These are phyloP conservation scores for Emydomyces testavorans DNA, from an alignment of 2,329 filamentous ascomycete species.

Conservation along the genomic window DNA sequence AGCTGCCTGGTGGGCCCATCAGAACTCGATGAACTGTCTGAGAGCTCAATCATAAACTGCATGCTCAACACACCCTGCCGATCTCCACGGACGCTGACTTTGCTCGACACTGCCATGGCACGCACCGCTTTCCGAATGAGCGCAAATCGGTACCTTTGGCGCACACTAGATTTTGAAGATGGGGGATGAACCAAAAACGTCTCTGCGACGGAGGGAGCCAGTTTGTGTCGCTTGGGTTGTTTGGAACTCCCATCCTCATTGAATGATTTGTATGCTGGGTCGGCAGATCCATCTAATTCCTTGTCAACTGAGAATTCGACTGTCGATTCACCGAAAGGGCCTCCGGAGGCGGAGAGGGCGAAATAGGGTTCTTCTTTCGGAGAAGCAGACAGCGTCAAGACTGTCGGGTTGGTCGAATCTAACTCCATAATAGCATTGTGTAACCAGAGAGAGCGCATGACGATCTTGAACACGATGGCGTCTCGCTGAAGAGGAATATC, in stretches of 20 bases:
- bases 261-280: constrained; percentile 26
- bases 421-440: constrained; percentile 44
- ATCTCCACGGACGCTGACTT: constrained; percentile 84
- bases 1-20: constrained; percentile 16
- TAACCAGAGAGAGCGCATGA: constrained; percentile 58
- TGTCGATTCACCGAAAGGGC: constrained; percentile 47
- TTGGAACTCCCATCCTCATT: constrained; percentile 30
- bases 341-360: constrained; percentile 55
- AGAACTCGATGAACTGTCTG: constrained; percentile 40
- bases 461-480: constrained; percentile 76
- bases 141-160: constrained; percentile 75
- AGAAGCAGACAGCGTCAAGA: constrained; percentile 56
- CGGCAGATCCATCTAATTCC: constrained; percentile 20
- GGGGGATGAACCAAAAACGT: constrained; percentile 46
- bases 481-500: constrained; percentile 76
- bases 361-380: constrained; percentile 55
- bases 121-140: constrained; percentile 74
- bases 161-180: constrained; percentile 50
- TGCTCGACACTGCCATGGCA: constrained; percentile 86
- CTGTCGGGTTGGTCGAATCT: constrained; percentile 55
- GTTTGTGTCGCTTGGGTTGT: constrained; percentile 26
- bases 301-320: constrained; percentile 48
- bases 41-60: constrained; percentile 91
- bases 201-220: constrained; percentile 37
- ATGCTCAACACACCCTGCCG: constrained; percentile 80